Evolutionary conservation across 441 rosid genomes (phyloP), one percentile per base, ranked within the genome.

Genomic region (Biscutella laevigata): DNA sequence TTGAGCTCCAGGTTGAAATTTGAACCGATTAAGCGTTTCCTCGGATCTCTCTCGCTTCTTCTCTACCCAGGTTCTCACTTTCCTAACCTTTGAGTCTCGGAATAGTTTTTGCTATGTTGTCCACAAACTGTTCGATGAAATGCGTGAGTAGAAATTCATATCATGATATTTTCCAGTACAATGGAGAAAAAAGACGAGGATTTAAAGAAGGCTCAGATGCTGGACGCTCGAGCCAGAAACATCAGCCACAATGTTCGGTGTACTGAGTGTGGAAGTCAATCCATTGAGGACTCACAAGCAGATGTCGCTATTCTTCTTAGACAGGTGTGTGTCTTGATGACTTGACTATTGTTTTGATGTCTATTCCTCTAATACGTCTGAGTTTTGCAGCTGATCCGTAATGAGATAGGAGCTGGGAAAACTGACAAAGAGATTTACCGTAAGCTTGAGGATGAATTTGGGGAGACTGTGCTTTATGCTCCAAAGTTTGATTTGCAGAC

Each of bases 281-380:
- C 95, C 36, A 92, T 92, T 61, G 98, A 92, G 78, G 98, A 92
- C 68, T 88, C 98, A 12, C 96, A 92, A 64, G 98, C 96, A 20
- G 96, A 92, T 76, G 47, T 92, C 1, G 98, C 95, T 25, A 75
- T 92, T 66, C 94, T 88, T 66, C 89, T 82, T 41, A 77, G 94
- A 55, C 81, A 81, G 96, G 96, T 83, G 34, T 27, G 24, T 48
- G 16, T 9, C 40, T 63, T 36, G 30, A 30, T 59, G 24, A 25
- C 7, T 32, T n/a, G 7, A 37, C 9, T 14, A 6, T 39, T 10
- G 34, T 26, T 45, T 32, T 15, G 29, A 3, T 29, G 21, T 27
- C 19, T 45, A 22, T 24, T 36, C 19, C 11, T 14, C 48, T 59
- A 7, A 64, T 15, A 14, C 44, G 24, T 10, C 5, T 43, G 60